Evolutionary conservation across 371 early-diverging fungal genomes (phyloP).

Genomic region (Paraphysoderma sedebokerense): DNA sequence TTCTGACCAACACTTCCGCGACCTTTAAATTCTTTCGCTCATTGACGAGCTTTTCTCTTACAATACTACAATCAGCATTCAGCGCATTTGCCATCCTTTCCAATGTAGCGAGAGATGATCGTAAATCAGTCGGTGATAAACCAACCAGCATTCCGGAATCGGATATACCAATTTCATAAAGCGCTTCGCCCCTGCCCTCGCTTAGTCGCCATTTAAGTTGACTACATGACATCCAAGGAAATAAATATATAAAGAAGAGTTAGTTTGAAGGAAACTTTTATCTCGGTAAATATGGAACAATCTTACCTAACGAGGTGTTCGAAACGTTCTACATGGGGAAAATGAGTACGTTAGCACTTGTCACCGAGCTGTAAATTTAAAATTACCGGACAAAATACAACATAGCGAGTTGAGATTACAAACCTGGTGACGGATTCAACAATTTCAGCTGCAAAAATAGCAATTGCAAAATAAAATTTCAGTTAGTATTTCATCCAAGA

Average conservation of each 20-base stretch:
- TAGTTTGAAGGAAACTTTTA: too few relatives aligned
- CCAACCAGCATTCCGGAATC: slow-evolving; percentile 78
- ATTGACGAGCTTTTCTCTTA: slow-evolving; percentile 8
- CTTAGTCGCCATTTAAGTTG: slow-evolving; percentile 28
- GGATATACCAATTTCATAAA: slow-evolving; percentile 77
- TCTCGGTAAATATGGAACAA: too few relatives aligned
- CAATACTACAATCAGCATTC: slow-evolving; percentile 31
- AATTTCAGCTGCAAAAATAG: too few relatives aligned
- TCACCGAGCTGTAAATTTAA: background rate
- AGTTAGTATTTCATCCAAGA: too few relatives aligned
- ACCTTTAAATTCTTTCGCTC: slow-evolving; percentile 17
- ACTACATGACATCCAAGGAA: background rate
- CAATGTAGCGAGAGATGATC: slow-evolving; percentile 36
- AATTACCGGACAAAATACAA: too few relatives aligned
- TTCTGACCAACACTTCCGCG: slow-evolving; percentile 42
- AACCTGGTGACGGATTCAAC: too few relatives aligned
- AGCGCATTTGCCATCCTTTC: slow-evolving; percentile 39
- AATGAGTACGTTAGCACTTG: background rate
- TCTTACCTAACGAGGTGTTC: slow-evolving; percentile 71
- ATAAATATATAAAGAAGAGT: too few relatives aligned
- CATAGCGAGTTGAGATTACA: too few relatives aligned
- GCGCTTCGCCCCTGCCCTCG: slow-evolving; percentile 73
- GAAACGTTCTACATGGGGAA: slow-evolving; percentile 30
- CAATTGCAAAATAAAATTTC: too few relatives aligned
- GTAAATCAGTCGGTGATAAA: slow-evolving; percentile 31